These are phyloP conservation scores for Aspergillus sp. DNA, from an alignment of 2,329 filamentous ascomycete species.

Conservation along the genomic window DNA sequence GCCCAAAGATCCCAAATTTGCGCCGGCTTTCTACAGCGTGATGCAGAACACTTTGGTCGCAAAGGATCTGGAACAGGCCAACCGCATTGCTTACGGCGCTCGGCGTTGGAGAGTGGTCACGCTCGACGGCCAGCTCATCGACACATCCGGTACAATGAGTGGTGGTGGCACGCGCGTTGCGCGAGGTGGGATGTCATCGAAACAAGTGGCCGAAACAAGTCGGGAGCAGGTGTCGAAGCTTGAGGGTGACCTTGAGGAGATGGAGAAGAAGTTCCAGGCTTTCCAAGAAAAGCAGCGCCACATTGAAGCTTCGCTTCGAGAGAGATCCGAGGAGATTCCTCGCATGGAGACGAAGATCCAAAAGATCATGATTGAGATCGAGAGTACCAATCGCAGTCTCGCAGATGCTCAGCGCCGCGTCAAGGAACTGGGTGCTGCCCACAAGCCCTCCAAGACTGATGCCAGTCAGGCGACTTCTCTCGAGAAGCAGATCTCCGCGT, in stretches of 20 bases:
- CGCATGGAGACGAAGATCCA: slow-evolving; percentile 86
- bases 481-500: slow-evolving; percentile 72
- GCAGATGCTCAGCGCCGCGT: slow-evolving; percentile 80
- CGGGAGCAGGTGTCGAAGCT: slow-evolving; percentile 87
- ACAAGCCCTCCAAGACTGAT: slow-evolving; percentile 78
- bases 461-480: slow-evolving; percentile 70
- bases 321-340: slow-evolving; percentile 76
- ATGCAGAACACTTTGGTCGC: slow-evolving; percentile 95
- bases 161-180: slow-evolving; percentile 90
- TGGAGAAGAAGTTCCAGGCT: slow-evolving; percentile 78
- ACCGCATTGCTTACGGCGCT: slow-evolving; percentile 92
- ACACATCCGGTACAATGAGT: slow-evolving; percentile 98
- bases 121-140: slow-evolving; percentile 89
- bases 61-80: slow-evolving; percentile 88
- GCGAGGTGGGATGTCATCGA: slow-evolving; percentile 94
- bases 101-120: slow-evolving; percentile 96
- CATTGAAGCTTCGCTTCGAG: slow-evolving; percentile 70
- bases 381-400: slow-evolving; percentile 81
- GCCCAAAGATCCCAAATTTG: slow-evolving; percentile 82
- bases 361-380: slow-evolving; percentile 84
- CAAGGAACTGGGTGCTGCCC: slow-evolving; percentile 77
- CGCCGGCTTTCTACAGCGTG: slow-evolving; percentile 90
- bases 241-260: slow-evolving; percentile 78
- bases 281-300: slow-evolving; percentile 83
- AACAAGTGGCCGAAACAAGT: slow-evolving; percentile 79